A percentile compares a stretch with the other conserved stretches of the same genome.
phyloP scores from a whole-genome alignment of 164 flowering plant genomes.

The Vitis riparia region DNA sequence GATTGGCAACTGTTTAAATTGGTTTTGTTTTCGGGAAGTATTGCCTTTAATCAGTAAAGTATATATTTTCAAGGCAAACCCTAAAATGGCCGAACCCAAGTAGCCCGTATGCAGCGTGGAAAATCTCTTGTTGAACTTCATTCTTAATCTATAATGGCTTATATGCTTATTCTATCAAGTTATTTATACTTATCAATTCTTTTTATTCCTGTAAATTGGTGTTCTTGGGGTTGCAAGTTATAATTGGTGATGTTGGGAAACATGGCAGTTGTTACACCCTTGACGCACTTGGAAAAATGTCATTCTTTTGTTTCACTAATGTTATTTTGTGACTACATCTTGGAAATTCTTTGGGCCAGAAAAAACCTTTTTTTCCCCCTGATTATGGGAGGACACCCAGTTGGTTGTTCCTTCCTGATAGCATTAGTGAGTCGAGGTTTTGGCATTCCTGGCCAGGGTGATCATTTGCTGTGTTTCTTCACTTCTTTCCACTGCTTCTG shows the following conservation, averaged over 20 bases:
- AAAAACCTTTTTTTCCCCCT: no score
- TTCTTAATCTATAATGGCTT: neutral
- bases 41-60: no score
- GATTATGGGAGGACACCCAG: neutral
- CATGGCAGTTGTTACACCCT: neutral
- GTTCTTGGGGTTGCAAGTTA: neutral
- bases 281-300: neutral
- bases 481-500: neutral
- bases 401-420: neutral
- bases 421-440: neutral
- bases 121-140: neutral
- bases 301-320: no score
- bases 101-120: neutral
- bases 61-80: no score
- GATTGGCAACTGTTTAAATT: no score
- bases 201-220: neutral
- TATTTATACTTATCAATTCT: neutral
- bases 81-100: no score
- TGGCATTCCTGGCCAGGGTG: neutral
- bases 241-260: neutral
- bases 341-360: neutral
- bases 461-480: neutral
- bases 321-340: neutral
- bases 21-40: no score
- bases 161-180: neutral